Conservation (phyloP, 345 rosid species). For the Moricandia arvensis region DNA sequence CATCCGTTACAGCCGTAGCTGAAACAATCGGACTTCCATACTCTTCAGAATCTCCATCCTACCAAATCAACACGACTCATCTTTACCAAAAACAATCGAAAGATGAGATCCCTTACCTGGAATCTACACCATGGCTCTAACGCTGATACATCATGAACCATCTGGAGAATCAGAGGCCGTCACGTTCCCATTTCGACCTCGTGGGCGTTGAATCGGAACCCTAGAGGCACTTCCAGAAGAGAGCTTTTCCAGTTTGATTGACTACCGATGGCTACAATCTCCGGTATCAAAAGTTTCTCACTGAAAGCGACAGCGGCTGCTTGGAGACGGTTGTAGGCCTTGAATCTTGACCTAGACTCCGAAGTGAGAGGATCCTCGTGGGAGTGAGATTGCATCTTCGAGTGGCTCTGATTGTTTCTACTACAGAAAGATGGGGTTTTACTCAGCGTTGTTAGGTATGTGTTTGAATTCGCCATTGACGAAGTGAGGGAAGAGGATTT, state of each 20-base stretch:
- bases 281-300: slow-evolving; percentile 93
- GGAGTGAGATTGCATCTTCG: slow-evolving; percentile 30
- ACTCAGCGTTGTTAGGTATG: slow-evolving; percentile 49
- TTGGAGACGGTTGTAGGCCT: slow-evolving; percentile 91
- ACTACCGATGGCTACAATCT: slow-evolving; percentile 92
- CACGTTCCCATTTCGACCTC: slow-evolving; percentile 99
- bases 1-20: slow-evolving; percentile 70
- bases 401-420: slow-evolving; percentile 35
- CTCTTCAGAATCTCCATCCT: slow-evolving; percentile 96
- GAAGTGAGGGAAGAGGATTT: neutral
- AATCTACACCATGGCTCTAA: slow-evolving; percentile 90
- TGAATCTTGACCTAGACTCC: slow-evolving; percentile 61
- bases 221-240: slow-evolving; percentile 87
- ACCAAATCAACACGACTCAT: neutral
- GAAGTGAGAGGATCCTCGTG: slow-evolving; percentile 31
- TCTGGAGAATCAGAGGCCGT: slow-evolving; percentile 87
- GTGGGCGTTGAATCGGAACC: slow-evolving; percentile 90
- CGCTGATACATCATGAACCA: slow-evolving; percentile 89
- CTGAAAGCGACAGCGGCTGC: slow-evolving; percentile 96
- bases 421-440: slow-evolving; percentile 51
- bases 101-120: slow-evolving; percentile 47
- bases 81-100: neutral
- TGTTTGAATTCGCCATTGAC: slow-evolving; percentile 55
- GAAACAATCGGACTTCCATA: slow-evolving; percentile 76
- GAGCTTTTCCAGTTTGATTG: slow-evolving; percentile 97